A percentile compares a stretch with the other conserved stretches of the same genome.
These are phyloP conservation scores for Pisolithus microcarpus DNA, from an alignment of 768 basidiomycete genomes.

Conservation along the genomic window DNA sequence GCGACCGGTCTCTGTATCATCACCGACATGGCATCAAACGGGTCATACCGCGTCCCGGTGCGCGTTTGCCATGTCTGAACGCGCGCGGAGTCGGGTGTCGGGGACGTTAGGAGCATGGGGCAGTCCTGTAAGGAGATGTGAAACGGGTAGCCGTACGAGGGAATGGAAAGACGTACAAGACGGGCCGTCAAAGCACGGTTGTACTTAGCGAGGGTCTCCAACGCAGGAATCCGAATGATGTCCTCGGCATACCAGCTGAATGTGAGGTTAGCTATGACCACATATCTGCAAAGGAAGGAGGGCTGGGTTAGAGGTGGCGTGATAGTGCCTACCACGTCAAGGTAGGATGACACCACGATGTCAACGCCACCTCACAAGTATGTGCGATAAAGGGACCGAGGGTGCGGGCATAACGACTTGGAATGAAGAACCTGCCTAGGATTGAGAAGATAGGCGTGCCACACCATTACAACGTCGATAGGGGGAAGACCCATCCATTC, in stretches of 20 bases:
- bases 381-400: too few species aligned
- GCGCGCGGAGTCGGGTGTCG: background rate
- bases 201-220: background rate
- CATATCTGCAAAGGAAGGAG: background rate
- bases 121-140: background rate
- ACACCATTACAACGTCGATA: conserved; percentile 35
- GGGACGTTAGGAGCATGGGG: background rate
- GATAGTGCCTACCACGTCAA: background rate
- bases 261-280: background rate
- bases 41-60: conserved; percentile 18
- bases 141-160: background rate
- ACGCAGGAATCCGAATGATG: background rate
- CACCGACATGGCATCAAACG: conserved; percentile 17
- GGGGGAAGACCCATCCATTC: conserved; percentile 22
- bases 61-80: conserved; percentile 3
- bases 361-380: too few species aligned
- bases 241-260: conserved; percentile 1
- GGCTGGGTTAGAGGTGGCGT: background rate
- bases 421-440: conserved; percentile 20
- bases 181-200: background rate
- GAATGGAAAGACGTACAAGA: background rate
- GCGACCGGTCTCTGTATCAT: conserved; percentile 16
- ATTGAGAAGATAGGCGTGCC: conserved; percentile 35
- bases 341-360: background rate
- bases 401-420: too few species aligned